These are phyloP conservation scores for Stephania japonica DNA, from an alignment of 164 flowering plant species.

Conservation along the genomic window DNA sequence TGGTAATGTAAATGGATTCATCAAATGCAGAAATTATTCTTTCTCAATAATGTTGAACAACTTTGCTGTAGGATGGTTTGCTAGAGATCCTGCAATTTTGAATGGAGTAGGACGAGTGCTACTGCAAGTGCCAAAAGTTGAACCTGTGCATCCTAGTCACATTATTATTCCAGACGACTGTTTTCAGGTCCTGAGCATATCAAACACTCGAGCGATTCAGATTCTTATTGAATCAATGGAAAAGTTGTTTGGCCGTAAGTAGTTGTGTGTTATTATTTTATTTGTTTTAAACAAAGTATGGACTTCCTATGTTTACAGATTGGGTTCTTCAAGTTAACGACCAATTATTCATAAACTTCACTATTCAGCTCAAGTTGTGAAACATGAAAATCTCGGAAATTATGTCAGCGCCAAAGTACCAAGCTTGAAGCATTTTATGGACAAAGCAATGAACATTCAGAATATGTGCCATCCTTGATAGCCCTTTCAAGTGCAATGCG, in stretches of 20 bases:
- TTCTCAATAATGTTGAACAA: background rate
- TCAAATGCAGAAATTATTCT: background rate
- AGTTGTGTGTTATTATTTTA: background rate
- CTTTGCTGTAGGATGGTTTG: conserved; percentile 78
- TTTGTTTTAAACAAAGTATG: background rate
- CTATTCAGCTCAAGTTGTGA: conserved; percentile 45
- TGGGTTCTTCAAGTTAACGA: background rate
- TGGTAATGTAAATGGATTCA: background rate
- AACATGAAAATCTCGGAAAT: conserved; percentile 48
- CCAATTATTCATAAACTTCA: background rate
- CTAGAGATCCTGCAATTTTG: conserved; percentile 64
- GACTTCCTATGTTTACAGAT: background rate
- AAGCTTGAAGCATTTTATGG: conserved; percentile 56
- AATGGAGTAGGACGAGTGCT: conserved; percentile 62
- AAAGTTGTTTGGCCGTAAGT: conserved; percentile 69
- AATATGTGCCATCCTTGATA: conserved; percentile 56
- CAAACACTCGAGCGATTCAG: conserved; percentile 37
- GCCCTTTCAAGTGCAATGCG: conserved; percentile 77
- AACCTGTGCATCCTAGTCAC: conserved; percentile 32
- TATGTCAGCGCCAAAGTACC: conserved; percentile 61
- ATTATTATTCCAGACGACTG: conserved; percentile 77
- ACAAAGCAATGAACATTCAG: conserved; percentile 24
- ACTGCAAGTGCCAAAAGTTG: conserved; percentile 31
- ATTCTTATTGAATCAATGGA: conserved; percentile 45
- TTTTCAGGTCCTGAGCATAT: conserved; percentile 57